phyloP scores from a whole-genome alignment of 2,329 filamentous ascomycete species.

The Fusarium anthophilum region DNA sequence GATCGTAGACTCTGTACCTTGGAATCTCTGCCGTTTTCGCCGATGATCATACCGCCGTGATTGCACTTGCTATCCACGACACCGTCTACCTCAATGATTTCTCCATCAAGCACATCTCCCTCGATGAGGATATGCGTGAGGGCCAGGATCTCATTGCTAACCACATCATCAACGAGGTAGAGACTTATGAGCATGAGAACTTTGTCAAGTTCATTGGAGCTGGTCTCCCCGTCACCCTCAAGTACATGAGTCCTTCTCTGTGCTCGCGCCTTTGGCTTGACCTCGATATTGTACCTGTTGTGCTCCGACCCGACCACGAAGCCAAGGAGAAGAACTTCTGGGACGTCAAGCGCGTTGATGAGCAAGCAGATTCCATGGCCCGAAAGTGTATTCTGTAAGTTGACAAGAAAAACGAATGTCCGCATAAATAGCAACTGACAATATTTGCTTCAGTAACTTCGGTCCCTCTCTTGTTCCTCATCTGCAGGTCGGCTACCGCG shows the following conservation, averaged over 20 bases:
- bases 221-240: conserved; percentile 71
- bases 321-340: conserved; percentile 56
- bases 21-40: conserved; percentile 68
- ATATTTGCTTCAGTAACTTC: conserved; percentile 63
- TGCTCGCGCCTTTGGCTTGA: conserved; percentile 79
- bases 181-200: conserved; percentile 70
- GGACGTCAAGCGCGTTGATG: conserved; percentile 72
- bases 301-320: conserved; percentile 62
- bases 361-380: conserved; percentile 83
- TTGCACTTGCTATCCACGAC: conserved; percentile 77
- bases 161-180: conserved; percentile 66
- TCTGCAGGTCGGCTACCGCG: conserved; percentile 72
- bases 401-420: neutral
- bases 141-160: conserved; percentile 63
- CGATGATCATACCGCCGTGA: conserved; percentile 61
- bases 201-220: conserved; percentile 79
- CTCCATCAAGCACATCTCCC: conserved; percentile 66
- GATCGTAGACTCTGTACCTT: conserved; percentile 65
- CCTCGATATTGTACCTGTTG: conserved; percentile 78
- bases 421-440: neutral
- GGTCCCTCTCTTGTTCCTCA: conserved; percentile 77
- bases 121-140: conserved; percentile 52
- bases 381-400: conserved; percentile 78
- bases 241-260: conserved; percentile 69
- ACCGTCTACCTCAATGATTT: conserved; percentile 80